phyloP scores from a whole-genome alignment of 352 stramenopile genomes.

The Pythium dissotocum region DNA sequence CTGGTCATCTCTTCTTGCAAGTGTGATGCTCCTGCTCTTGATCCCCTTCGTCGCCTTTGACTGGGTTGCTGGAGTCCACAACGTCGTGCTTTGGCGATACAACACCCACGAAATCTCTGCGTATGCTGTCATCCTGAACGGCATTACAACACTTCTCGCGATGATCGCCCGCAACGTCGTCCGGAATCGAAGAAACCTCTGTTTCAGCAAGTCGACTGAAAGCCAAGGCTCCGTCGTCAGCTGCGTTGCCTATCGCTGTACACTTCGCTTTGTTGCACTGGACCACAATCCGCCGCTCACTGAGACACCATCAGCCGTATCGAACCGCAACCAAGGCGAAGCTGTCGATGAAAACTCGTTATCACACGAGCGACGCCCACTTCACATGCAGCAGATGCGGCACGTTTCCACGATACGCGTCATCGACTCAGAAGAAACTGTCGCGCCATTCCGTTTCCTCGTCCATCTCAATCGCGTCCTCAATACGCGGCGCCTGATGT shows the following conservation, averaged over 20 bases:
- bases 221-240: background rate
- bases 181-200: slow-evolving; percentile 1
- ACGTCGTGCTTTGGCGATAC: slow-evolving; percentile 6
- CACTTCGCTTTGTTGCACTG: background rate
- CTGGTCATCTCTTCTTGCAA: background rate
- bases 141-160: slow-evolving; percentile 7
- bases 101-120: slow-evolving; percentile 2
- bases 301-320: background rate
- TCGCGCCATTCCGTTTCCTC: background rate
- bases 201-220: background rate
- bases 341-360: background rate
- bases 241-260: slow-evolving; percentile 5
- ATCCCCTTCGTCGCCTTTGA: slow-evolving; percentile 7
- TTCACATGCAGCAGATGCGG: background rate
- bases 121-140: slow-evolving; percentile 7
- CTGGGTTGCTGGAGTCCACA: slow-evolving; percentile 5
- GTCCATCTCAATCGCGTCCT: background rate
- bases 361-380: background rate
- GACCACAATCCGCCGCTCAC: background rate
- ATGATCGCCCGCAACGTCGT: slow-evolving; percentile 9
- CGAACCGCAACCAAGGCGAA: background rate
- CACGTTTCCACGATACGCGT: background rate
- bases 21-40: background rate
- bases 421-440: background rate
- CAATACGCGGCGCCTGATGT: background rate